Evolutionary conservation across 305 asterid genomes (phyloP).

Genomic region (Solanum hybrid): DNA sequence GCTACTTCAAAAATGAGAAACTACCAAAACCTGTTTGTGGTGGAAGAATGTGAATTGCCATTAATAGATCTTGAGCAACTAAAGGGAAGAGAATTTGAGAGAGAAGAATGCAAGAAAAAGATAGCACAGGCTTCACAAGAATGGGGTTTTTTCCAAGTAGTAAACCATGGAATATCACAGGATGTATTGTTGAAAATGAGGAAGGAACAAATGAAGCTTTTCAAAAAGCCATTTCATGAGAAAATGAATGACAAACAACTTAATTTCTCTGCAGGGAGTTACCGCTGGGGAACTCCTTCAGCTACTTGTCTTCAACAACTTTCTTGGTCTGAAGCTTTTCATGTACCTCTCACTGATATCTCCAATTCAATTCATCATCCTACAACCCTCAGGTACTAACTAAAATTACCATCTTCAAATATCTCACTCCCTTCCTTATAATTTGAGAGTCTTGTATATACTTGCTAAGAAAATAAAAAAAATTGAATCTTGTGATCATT

Average conservation of each 20-base stretch:
- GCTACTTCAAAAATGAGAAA: not conserved
- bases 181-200: slow-evolving; percentile 49
- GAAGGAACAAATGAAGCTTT: slow-evolving; percentile 47
- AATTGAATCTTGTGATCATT: no score
- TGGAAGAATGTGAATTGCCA: slow-evolving; percentile 63
- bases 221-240: slow-evolving; percentile 56
- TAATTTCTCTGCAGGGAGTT: slow-evolving; percentile 39
- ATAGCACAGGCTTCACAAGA: slow-evolving; percentile 59
- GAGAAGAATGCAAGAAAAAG: slow-evolving; percentile 42
- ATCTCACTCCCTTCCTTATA: no score
- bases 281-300: slow-evolving; percentile 76
- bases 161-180: slow-evolving; percentile 57
- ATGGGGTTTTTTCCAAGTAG: slow-evolving; percentile 81
- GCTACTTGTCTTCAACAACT: slow-evolving; percentile 51
- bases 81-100: slow-evolving; percentile 27
- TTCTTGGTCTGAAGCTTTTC: slow-evolving; percentile 90
- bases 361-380: not conserved
- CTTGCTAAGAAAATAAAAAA: no score
- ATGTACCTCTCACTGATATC: slow-evolving; percentile 45
- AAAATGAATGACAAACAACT: slow-evolving; percentile 32
- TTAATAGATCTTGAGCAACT: slow-evolving; percentile 50
- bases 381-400: not conserved
- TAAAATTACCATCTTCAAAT: not conserved
- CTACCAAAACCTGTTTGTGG: not conserved
- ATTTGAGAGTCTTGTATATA: no score